Base-by-base conservation (phyloP, 768 basidiomycete species). In the Psilocybe sp. region DNA sequence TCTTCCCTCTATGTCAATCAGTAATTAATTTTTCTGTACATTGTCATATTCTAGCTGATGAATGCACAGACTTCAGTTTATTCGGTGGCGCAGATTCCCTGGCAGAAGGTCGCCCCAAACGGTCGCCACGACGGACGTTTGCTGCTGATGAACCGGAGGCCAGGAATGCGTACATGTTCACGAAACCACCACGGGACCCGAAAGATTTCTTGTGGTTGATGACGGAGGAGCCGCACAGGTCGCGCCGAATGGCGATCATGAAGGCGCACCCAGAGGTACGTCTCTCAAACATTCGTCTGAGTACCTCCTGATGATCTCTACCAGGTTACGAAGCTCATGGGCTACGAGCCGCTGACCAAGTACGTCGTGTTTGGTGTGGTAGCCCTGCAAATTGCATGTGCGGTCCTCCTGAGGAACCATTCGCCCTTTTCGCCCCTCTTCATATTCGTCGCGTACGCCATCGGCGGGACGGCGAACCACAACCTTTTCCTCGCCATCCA, bases 401-500 rank as follows among this genome's bases (percentile, higher is more conserved):
- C 93, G 23, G 66, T 82, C 48, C 66, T 71, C 46, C 78, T 98
- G 15, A 85, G 89, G 6, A 69, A 85, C 60, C 82, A 81, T 3
- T 76, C 79, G 23, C 84, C 91, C 1, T 65, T 85, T 43, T 92
- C 90, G 2, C 79, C 76, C 16, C 60, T 73, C 42, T 98, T 97
- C 69, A 61, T 98, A 49, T 55, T 86, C 50, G 74, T 75, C 11
- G 92, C 96, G 1, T 98, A 98, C 64, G 75, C 70, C 12, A 78
- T 98, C 43, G 97, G 97, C 1, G 97, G 93, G 3, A 98, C 96
- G 1, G 87, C 89, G 7, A 99, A 98, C 69, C 97, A 99, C 66
- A 99, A 98, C 66, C 78, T 96, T 35, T 99, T 99, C 70, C 81
- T 99, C 42, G 93, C 97, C 38, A 97, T 99, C 47, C 97, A 99